These are phyloP conservation scores for Acorus gramineus DNA, from an alignment of 106 monocot genomes.

Conservation along the genomic window DNA sequence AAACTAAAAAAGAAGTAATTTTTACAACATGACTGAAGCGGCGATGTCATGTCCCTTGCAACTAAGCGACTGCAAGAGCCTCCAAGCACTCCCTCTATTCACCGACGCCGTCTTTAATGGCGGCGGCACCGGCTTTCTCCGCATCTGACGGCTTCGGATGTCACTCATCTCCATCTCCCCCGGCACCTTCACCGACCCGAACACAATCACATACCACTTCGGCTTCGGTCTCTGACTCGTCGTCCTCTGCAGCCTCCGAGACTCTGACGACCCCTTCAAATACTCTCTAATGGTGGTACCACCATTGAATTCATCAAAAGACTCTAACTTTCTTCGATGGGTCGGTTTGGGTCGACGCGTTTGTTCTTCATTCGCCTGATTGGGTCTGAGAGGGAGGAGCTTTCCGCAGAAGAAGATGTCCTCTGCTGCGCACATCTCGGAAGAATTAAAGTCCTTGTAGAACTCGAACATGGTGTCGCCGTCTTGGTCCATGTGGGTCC, in stretches of 20 bases:
- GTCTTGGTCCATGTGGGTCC: too few species aligned
- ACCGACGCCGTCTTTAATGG: neutral
- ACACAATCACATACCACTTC: constrained; percentile 8
- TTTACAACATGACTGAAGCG: neutral
- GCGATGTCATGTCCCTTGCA: constrained; percentile 1
- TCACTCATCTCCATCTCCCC: constrained; percentile 7
- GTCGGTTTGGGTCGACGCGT: neutral
- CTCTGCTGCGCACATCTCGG: constrained; percentile 14
- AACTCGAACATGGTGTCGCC: neutral
- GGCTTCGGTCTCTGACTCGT: neutral
- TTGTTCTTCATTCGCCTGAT: neutral
- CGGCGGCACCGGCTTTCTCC: neutral
- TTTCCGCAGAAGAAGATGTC: constrained; percentile 11
- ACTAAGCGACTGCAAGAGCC: constrained; percentile 7
- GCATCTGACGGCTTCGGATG: constrained; percentile 3
- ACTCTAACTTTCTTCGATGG: neutral
- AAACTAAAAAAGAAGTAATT: too few species aligned
- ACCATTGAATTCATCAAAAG: neutral
- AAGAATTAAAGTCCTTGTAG: neutral
- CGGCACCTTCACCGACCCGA: constrained; percentile 3
- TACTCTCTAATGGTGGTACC: neutral
- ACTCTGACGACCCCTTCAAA: neutral
- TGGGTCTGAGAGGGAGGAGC: neutral
- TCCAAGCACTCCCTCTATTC: constrained; percentile 5
- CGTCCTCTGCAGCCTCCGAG: neutral